These are phyloP conservation scores for Geotrichum restrictum DNA, from an alignment of 1,139 yeast genomes.

Conservation along the genomic window DNA sequence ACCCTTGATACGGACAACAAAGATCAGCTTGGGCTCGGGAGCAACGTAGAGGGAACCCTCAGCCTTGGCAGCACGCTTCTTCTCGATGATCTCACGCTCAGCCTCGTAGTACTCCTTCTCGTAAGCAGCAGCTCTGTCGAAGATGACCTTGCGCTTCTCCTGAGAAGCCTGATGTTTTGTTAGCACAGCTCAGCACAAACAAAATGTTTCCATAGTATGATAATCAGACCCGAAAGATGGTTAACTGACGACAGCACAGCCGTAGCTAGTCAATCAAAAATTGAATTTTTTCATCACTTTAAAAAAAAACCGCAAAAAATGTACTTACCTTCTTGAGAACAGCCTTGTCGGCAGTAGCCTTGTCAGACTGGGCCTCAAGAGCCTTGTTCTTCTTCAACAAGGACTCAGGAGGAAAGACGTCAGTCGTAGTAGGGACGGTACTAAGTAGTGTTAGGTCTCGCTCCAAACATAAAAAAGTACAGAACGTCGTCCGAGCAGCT, in stretches of 20 bases:
- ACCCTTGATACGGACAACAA: conserved; percentile 99
- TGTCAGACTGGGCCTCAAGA: conserved; percentile 52
- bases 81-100: conserved; percentile 86
- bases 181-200: background rate
- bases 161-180: conserved; percentile 6
- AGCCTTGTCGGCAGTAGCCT: conserved; percentile 80
- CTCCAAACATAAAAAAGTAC: background rate
- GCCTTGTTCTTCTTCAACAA: conserved; percentile 92
- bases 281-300: conserved; percentile 25
- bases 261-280: conserved; percentile 34
- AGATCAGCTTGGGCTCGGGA: conserved; percentile 94
- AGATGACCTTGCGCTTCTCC: conserved; percentile 83
- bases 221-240: conserved; percentile 99
- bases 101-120: conserved; percentile 94
- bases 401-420: conserved; percentile 73
- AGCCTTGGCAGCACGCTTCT: conserved; percentile 96
- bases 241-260: conserved; percentile 90
- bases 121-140: conserved; percentile 98
- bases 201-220: background rate
- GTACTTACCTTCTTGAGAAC: conserved; percentile 63
- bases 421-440: conserved; percentile 24
- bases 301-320: conserved; percentile 3
- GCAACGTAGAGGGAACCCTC: conserved; percentile 78
- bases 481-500: background rate
- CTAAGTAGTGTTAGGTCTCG: conserved; percentile 25